Base-by-base conservation (phyloP, 2,329 filamentous ascomycete genomes). In the Chaetomiaceae sp. region DNA sequence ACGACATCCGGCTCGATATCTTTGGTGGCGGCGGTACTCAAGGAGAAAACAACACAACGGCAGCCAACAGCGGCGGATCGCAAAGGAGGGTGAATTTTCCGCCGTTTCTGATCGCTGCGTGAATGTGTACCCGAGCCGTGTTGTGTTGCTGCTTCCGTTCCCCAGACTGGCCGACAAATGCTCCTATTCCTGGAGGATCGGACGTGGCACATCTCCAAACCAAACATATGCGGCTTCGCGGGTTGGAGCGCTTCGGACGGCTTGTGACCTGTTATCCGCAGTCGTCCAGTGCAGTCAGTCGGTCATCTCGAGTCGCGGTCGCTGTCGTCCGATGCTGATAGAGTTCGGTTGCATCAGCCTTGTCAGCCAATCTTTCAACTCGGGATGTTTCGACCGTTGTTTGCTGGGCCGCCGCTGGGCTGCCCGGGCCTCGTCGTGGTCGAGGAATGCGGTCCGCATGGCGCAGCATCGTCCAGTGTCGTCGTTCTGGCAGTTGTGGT, bases 61-160 rank as follows among this genome's bases (percentile, higher is more conserved):
- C 19, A 31, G 19, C 22, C n/a, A 17, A 14, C 9, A 8, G 20
- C 17, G 15, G 2, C 4, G 4, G 19, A 17, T 4, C 3, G n/a
- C n/a, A 14, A 7, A 7, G 15, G 33, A 33, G 40, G 27, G 6
- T 20, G 31, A 34, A n/a, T n/a, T 52, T 38, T 36, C 33, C 43
- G 45, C 43, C 15, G 54, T 58, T 59, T 59, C 52, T 59, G 56
- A 59, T 60, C 55, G 57, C 54, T 57, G 58, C 60, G 57, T 59
- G 49, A 54, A 29, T 19, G 46, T 47, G 34, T 34, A 48, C 39
- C 19, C 45, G 39, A 49, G 54, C 51, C 40, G 46, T 33, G 43
- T 38, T 49, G 40, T 39, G 37, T 55, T 50, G 48, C 48, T 47
- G 47, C 60, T 39, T 57, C 49, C 34, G 56, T 47, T 54, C 51